These are phyloP conservation scores for Musa schizocarpa DNA, from an alignment of 176 grass and related monocot genomes.

Conservation along the genomic window DNA sequence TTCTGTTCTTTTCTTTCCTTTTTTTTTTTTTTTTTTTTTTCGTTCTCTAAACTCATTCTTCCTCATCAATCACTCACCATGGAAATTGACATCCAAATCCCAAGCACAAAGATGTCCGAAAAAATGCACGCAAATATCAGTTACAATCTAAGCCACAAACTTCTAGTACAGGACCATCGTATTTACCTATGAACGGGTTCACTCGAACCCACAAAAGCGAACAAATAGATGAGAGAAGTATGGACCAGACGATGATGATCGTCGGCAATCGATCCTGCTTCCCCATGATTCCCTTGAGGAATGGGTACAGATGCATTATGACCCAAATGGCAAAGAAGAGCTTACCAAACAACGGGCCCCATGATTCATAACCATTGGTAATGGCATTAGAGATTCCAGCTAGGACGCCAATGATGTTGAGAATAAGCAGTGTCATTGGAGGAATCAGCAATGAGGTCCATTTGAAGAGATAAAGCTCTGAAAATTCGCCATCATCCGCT, in stretches of 20 bases:
- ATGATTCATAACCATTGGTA: constrained; percentile 31
- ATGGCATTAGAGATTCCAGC: constrained; percentile 37
- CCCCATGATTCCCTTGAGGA: constrained; percentile 47
- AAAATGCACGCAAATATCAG: constrained; percentile 6
- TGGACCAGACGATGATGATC: constrained; percentile 39
- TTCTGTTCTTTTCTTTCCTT: background rate
- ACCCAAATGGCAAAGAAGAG: constrained; percentile 42
- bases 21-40: background rate
- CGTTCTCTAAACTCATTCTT: background rate
- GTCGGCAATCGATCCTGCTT: constrained; percentile 42
- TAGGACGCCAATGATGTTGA: constrained; percentile 36
- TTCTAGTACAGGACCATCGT: constrained; percentile 41
- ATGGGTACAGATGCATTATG: constrained; percentile 43
- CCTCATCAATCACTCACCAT: background rate
- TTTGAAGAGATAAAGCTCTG: constrained; percentile 42
- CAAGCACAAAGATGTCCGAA: background rate
- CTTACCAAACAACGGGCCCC: constrained; percentile 37
- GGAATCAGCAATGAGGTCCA: constrained; percentile 41
- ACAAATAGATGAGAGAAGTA: constrained; percentile 36
- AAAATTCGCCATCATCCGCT: constrained; percentile 33
- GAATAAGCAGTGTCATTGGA: constrained; percentile 35
- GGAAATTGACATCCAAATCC: constrained; percentile 6
- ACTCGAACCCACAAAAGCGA: constrained; percentile 40
- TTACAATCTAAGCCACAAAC: constrained; percentile 37
- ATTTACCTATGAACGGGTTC: constrained; percentile 32